Conservation (phyloP, 129 eudicot species). For the Pseudognaphalium luteoalbum region DNA sequence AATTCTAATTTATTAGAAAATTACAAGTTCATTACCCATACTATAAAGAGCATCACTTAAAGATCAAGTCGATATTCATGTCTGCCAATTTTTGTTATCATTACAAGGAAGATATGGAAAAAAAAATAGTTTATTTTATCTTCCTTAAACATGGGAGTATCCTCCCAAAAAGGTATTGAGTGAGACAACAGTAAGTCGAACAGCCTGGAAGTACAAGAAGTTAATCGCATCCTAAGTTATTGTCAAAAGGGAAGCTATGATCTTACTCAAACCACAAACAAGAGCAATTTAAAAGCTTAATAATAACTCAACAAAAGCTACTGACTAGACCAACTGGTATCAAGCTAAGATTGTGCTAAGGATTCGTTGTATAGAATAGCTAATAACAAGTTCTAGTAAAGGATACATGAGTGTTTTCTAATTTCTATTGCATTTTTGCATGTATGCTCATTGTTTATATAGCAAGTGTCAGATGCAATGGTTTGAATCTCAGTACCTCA, state of each 20-base stretch:
- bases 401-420: not conserved
- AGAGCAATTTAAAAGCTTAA: conserved; percentile 6
- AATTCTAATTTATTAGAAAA: too few relatives aligned
- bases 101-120: not conserved
- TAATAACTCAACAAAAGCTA: not conserved
- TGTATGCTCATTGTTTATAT: not conserved
- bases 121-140: not conserved
- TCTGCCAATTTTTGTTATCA: not conserved
- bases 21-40: too few relatives aligned
- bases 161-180: conserved; percentile 7
- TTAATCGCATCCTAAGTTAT: conserved; percentile 11
- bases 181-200: conserved; percentile 6
- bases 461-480: too few relatives aligned
- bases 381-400: not conserved
- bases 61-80: too few relatives aligned
- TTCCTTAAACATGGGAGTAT: not conserved
- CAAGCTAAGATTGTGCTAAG: conserved; percentile 1
- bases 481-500: too few relatives aligned
- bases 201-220: conserved; percentile 21
- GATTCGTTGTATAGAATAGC: not conserved
- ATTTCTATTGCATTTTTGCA: not conserved
- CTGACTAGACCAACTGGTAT: not conserved
- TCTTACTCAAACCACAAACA: conserved; percentile 29
- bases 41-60: not conserved
- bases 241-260: conserved; percentile 12